Evolutionary conservation across 495 filamentous ascomycete species (phyloP).

Genomic region (Parathielavia appendiculata): DNA sequence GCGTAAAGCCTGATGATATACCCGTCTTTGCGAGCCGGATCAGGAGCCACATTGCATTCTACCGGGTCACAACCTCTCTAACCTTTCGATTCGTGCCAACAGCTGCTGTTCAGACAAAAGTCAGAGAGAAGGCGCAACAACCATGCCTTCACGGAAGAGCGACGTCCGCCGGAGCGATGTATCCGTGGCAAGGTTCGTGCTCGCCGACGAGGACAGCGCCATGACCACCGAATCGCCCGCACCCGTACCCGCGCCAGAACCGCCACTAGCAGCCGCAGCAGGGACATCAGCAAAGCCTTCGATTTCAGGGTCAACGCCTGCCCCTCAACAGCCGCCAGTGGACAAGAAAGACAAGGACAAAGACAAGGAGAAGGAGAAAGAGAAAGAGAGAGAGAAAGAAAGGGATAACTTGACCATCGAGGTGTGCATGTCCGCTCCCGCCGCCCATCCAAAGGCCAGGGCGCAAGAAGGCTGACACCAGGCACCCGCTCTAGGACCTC

Average conservation of each 20-base stretch:
- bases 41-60: not conserved
- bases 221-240: slow-evolving; percentile 23
- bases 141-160: slow-evolving; percentile 39
- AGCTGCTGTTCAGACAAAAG: not conserved
- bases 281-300: slow-evolving; percentile 14
- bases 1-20: not conserved
- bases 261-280: slow-evolving; percentile 20
- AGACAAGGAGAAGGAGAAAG: slow-evolving; percentile 26
- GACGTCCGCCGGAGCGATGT: slow-evolving; percentile 39
- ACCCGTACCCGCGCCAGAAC: slow-evolving; percentile 17
- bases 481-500: slow-evolving; percentile 59
- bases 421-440: slow-evolving; percentile 20
- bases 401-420: slow-evolving; percentile 40
- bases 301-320: slow-evolving; percentile 5
- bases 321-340: slow-evolving; percentile 1
- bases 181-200: slow-evolving; percentile 40
- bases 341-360: slow-evolving; percentile 23
- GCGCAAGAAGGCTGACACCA: not conserved
- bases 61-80: not conserved
- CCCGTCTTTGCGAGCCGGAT: not conserved
- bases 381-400: slow-evolving; percentile 28
- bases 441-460: no score
- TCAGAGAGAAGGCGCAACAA: not conserved
- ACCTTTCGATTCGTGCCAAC: not conserved
- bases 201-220: slow-evolving; percentile 33